Evolutionary conservation across 2,329 filamentous ascomycete genomes (phyloP), one percentile per base, ranked within the genome.

Genomic region (Sarocladiaceae sp.): DNA sequence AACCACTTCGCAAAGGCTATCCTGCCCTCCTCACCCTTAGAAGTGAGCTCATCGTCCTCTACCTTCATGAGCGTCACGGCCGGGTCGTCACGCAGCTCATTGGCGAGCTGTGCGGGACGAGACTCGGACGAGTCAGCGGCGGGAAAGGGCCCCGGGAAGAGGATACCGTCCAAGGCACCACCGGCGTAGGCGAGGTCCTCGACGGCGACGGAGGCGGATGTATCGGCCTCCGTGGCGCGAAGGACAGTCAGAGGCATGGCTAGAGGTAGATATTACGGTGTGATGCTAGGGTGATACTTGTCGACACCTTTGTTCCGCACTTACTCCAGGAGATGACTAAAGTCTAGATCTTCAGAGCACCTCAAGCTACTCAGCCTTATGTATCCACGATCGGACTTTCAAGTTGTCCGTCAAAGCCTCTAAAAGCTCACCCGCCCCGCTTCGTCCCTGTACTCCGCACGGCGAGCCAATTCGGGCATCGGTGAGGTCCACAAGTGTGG

Each of bases 241-340:
- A 58, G 52, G 12, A 68, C 50, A 52, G 61, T 49, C 20, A 71
- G 64, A 33, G 62, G 57, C 68, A 70, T 70, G 23, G n/a, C n/a
- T n/a, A n/a, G n/a, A n/a, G n/a, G n/a, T n/a, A n/a, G n/a, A n/a
- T n/a, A n/a, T n/a, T n/a, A n/a, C n/a, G n/a, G n/a, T n/a, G n/a
- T n/a, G n/a, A n/a, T n/a, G n/a, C n/a, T n/a, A n/a, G n/a, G n/a
- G n/a, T n/a, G n/a, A n/a, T n/a, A n/a, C n/a, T n/a, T n/a, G n/a
- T n/a, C n/a, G n/a, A n/a, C n/a, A n/a, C n/a, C n/a, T n/a, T n/a
- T n/a, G n/a, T n/a, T n/a, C n/a, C n/a, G n/a, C n/a, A n/a, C n/a
- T n/a, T n/a, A n/a, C n/a, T n/a, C n/a, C n/a, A n/a, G n/a, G n/a
- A n/a, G n/a, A n/a, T n/a, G n/a, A n/a, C n/a, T n/a, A n/a, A n/a